Conservation (phyloP, 225 moss, liverwort and hornwort genomes). For the Takakia lepidozioides region DNA sequence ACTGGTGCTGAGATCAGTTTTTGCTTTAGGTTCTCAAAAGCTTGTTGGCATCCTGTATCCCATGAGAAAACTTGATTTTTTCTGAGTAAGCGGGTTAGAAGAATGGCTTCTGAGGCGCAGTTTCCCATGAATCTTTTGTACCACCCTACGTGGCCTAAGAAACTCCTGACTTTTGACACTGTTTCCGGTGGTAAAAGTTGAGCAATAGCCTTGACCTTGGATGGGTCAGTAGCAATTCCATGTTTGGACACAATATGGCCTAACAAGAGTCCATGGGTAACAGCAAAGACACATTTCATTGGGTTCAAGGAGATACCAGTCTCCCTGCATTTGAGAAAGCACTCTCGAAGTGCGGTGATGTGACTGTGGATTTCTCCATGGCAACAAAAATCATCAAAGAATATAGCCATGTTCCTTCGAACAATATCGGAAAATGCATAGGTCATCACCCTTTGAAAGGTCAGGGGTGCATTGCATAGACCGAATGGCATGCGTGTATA, state of each 20-base stretch:
- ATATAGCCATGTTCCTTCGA: not conserved
- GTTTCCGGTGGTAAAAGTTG: not conserved
- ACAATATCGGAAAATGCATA: not conserved
- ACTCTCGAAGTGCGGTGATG: not conserved
- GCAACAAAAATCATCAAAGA: slow-evolving; percentile 3
- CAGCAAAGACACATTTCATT: no score
- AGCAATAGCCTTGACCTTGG: not conserved
- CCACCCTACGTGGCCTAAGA: not conserved
- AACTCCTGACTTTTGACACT: no score
- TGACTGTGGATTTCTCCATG: not conserved
- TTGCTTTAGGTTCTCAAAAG: not conserved
- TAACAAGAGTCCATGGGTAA: not conserved
- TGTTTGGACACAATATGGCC: not conserved
- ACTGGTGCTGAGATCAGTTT: not conserved
- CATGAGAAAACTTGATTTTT: not conserved
- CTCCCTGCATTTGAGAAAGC: not conserved
- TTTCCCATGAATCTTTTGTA: not conserved
- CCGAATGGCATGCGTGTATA: slow-evolving; percentile 5
- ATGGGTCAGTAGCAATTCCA: not conserved
- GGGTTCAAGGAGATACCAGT: not conserved
- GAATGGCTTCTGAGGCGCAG: not conserved
- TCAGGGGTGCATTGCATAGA: not conserved
- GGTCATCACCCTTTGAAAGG: slow-evolving; percentile 4
- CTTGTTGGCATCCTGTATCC: not conserved
- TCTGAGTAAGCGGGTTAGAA: not conserved